phyloP scores from a whole-genome alignment of 345 rosid species.

The Stellera chamaejasme region DNA sequence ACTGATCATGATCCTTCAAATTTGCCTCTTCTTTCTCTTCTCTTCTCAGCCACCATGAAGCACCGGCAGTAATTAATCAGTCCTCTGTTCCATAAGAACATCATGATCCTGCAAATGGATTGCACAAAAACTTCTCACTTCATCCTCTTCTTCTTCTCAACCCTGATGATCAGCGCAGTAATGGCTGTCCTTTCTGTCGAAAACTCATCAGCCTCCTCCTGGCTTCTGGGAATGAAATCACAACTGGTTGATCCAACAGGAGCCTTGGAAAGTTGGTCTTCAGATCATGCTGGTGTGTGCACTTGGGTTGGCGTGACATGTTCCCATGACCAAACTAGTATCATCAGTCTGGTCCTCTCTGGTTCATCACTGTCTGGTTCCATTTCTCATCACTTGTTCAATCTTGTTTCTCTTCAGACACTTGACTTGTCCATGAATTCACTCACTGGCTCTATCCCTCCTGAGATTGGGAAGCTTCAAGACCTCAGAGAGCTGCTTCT shows the following conservation, averaged over 20 bases:
- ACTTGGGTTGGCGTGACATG: conserved; percentile 72
- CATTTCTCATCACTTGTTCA: conserved; percentile 34
- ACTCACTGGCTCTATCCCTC: conserved; percentile 51
- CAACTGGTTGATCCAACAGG: conserved; percentile 41
- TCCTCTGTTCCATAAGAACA: conserved; percentile 5
- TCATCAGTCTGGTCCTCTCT: conserved; percentile 55
- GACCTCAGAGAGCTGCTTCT: conserved; percentile 48
- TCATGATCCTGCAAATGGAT: conserved; percentile 21
- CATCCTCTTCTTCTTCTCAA: conserved; percentile 18
- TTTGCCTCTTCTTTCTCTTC: conserved; percentile 13
- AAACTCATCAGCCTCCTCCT: conserved; percentile 26
- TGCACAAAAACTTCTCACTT: conserved; percentile 18
- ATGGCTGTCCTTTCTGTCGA: conserved; percentile 21
- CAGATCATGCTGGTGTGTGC: conserved; percentile 26
- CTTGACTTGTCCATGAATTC: conserved; percentile 71
- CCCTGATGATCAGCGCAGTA: conserved; percentile 16
- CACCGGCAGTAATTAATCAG: conserved; percentile 12
- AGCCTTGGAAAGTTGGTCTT: conserved; percentile 51
- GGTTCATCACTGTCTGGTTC: conserved; percentile 54
- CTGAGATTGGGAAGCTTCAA: conserved; percentile 58
- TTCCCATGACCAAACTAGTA: conserved; percentile 33
- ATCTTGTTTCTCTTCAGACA: conserved; percentile 38
- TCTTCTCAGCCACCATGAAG: conserved; percentile 19
- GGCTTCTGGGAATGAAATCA: conserved; percentile 50
- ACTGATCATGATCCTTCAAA: conserved; percentile 12